A percentile compares a stretch with the other conserved stretches of the same genome.
These are phyloP conservation scores for Miscanthus lutarioriparius DNA, from an alignment of 176 grass and related monocot genomes.

Conservation along the genomic window DNA sequence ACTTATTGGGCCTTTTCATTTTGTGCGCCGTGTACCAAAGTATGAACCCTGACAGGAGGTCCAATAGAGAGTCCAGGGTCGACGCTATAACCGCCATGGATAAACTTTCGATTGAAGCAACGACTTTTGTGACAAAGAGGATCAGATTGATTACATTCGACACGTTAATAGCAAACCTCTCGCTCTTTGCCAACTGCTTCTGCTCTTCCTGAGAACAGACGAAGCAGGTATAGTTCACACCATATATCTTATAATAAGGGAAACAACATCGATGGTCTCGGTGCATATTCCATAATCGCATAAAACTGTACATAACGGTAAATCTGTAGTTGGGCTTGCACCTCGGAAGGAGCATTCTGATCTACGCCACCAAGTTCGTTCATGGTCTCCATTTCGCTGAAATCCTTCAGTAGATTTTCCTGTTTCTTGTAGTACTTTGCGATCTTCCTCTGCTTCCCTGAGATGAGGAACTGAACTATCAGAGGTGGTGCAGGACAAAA, in stretches of 20 bases:
- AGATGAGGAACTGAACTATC: constrained; percentile 4
- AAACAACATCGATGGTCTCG: background rate
- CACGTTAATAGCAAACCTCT: constrained; percentile 71
- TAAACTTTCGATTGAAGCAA: constrained; percentile 53
- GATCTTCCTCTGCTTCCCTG: constrained; percentile 82
- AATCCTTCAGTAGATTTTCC: constrained; percentile 71
- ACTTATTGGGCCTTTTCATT: constrained; percentile 92
- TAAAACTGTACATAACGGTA: background rate
- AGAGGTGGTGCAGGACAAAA: background rate
- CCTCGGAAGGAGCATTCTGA: constrained; percentile 61
- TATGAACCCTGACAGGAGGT: constrained; percentile 89
- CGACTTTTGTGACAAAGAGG: constrained; percentile 80
- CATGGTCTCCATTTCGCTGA: constrained; percentile 90
- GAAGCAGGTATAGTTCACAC: background rate
- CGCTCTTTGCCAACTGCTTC: constrained; percentile 55
- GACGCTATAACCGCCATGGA: constrained; percentile 96
- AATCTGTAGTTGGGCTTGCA: constrained; percentile 19
- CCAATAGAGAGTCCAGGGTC: constrained; percentile 82
- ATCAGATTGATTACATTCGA: constrained; percentile 76
- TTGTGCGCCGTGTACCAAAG: constrained; percentile 81
- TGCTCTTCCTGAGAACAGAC: constrained; percentile 65
- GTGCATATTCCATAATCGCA: background rate
- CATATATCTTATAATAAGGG: background rate
- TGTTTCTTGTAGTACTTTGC: constrained; percentile 97
- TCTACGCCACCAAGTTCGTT: constrained; percentile 55